Conservation (phyloP, 441 rosid genomes). For the Viola pubescens region DNA sequence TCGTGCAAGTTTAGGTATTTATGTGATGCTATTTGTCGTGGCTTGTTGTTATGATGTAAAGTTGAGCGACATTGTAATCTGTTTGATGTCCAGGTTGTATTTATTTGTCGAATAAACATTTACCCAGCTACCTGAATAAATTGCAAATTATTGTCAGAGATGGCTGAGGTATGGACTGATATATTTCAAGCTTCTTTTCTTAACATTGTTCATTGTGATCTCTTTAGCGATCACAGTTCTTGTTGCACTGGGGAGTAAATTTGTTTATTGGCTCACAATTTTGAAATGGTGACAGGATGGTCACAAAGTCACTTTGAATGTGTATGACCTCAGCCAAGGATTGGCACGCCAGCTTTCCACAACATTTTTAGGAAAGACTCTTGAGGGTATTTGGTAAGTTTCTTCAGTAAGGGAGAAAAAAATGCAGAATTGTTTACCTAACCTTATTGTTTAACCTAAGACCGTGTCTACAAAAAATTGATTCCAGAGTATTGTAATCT, state of each 20-base stretch:
- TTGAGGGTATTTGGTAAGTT: conserved; percentile 91
- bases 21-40: too few relatives aligned
- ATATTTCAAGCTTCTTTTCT: background rate
- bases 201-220: background rate
- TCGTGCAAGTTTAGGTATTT: too few relatives aligned
- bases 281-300: conserved; percentile 54
- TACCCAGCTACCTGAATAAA: background rate
- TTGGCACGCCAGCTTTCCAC: conserved; percentile 82
- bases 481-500: too few relatives aligned
- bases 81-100: background rate
- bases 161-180: conserved; percentile 60
- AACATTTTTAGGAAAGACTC: conserved; percentile 65
- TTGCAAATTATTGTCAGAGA: conserved; percentile 13
- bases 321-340: conserved; percentile 90
- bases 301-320: conserved; percentile 57
- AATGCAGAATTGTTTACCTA: background rate
- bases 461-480: too few relatives aligned
- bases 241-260: background rate
- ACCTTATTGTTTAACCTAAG: too few relatives aligned
- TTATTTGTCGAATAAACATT: conserved; percentile 10
- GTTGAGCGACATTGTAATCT: too few relatives aligned
- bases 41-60: too few relatives aligned
- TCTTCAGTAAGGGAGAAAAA: background rate
- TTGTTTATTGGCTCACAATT: conserved; percentile 5
- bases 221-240: background rate